phyloP scores from a whole-genome alignment of 805 yeast species.

The Nakazawaea anatomiae region DNA sequence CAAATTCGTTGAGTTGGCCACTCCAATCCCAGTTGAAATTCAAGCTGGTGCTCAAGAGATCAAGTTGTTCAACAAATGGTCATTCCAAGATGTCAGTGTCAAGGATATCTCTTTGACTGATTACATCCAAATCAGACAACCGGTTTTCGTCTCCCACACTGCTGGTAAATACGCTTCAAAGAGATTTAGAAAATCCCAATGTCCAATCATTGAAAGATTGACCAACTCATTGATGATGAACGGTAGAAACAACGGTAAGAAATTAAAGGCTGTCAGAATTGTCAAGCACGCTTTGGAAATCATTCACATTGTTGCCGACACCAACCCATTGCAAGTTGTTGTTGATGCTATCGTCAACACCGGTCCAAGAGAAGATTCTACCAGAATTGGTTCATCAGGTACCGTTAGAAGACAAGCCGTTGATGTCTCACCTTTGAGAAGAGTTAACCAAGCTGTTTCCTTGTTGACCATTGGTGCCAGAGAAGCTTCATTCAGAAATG shows the following conservation, averaged over 20 bases:
- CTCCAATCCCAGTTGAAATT: slow-evolving; percentile 94
- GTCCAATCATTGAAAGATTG: slow-evolving; percentile 98
- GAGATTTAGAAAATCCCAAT: slow-evolving; percentile 99
- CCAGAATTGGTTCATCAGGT: slow-evolving; percentile 99
- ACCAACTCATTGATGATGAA: slow-evolving; percentile 99
- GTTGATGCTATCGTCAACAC: slow-evolving; percentile 99
- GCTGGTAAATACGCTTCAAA: slow-evolving; percentile 99
- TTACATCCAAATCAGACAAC: slow-evolving; percentile 96
- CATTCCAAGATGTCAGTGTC: slow-evolving; percentile 95
- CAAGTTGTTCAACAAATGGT: slow-evolving; percentile 99
- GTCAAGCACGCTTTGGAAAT: slow-evolving; percentile 99
- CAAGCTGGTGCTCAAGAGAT: slow-evolving; percentile 94
- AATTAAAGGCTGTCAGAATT: slow-evolving; percentile 99
- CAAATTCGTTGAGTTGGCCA: slow-evolving; percentile 81
- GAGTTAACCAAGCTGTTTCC: slow-evolving; percentile 99
- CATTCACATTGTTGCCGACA: slow-evolving; percentile 94
- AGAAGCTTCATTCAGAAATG: slow-evolving; percentile 99
- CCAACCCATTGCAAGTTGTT: slow-evolving; percentile 98
- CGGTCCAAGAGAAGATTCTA: slow-evolving; percentile 99
- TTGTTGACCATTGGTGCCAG: slow-evolving; percentile 98
- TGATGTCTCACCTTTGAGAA: slow-evolving; percentile 99
- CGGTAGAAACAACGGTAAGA: slow-evolving; percentile 99
- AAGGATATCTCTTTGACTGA: slow-evolving; percentile 98
- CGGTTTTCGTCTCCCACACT: slow-evolving; percentile 97
- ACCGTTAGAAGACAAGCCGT: slow-evolving; percentile 99